A percentile compares a stretch with the other conserved stretches of the same genome.
Evolutionary conservation across 78 protist species (phyloP).

Genomic region (Pelomyxa schiedti): DNA sequence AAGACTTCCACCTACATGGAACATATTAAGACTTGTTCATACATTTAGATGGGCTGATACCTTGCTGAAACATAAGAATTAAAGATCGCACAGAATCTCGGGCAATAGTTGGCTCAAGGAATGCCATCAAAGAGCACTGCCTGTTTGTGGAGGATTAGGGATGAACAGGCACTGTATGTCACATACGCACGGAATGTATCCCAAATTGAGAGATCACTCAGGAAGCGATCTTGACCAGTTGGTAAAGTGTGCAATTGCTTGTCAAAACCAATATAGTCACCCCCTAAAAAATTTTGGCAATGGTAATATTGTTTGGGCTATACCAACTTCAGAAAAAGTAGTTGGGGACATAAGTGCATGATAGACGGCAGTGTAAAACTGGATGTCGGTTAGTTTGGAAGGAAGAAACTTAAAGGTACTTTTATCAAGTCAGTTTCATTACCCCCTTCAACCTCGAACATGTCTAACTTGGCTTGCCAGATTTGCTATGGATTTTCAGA

Average conservation of each 20-base stretch:
- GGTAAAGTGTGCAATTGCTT: neutral
- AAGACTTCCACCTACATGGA: neutral
- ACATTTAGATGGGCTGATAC: too few species aligned
- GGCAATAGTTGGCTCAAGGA: neutral
- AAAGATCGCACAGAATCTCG: neutral
- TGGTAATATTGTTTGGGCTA: neutral
- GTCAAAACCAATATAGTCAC: neutral
- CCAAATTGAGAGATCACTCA: neutral
- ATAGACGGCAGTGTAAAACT: neutral
- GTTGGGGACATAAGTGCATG: neutral
- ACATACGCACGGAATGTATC: neutral
- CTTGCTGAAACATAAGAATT: neutral
- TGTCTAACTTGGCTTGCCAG: neutral
- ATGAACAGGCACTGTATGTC: too few species aligned
- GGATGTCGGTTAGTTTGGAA: too few species aligned
- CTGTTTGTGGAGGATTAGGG: too few species aligned
- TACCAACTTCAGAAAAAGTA: neutral
- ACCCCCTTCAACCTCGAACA: neutral
- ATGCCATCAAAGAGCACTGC: neutral
- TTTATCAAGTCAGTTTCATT: neutral
- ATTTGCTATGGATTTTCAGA: neutral
- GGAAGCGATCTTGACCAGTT: neutral
- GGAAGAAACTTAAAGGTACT: too few species aligned
- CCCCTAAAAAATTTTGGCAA: neutral
- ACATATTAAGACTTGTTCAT: too few species aligned